Base-by-base conservation (phyloP, 2,329 filamentous ascomycete genomes). In the Hypoxylon sp. region DNA sequence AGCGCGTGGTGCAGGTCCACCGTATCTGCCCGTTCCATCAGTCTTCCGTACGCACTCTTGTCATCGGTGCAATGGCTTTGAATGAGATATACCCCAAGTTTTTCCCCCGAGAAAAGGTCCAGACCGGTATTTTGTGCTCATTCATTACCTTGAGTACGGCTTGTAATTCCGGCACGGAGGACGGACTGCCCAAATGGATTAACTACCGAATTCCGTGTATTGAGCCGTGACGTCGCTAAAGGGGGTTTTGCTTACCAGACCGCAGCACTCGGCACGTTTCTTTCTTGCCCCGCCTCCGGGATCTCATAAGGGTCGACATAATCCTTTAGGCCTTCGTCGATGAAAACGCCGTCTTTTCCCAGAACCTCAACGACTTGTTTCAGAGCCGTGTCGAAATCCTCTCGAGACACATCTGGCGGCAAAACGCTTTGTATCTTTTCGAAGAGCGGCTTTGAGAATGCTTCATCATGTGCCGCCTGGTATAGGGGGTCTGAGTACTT, bases 241-340 rank as follows among this genome's bases (percentile, higher is more conserved):
- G 53, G 12, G 14, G 8, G 26, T 16, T 48, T 74, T 68, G 2
- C 16, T 40, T 55, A 79, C 73, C 80, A 79, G 14, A 82, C 78
- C 6, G 81, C 81, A 5, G 80, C 81, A 49, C 80, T 79, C 2
- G 81, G 80, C 45, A 82, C 75, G 44, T 77, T 80, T 22, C 80
- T 75, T 55, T 75, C 72, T 3, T 76, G 74, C 4, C 77, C 76
- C 2, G 74, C 74, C 62, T 82, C 81, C 2, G 76, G 76, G 8
- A 83, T 74, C 71, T 83, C 80, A 56, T 83, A 83, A 1, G 81
- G 81, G 56, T 83, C 81, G 44, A 83, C 80, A 61, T 83, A 83
- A 59, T 83, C 80, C 4, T 73, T 76, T 32, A 83, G 64, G 0
- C 70, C 75, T 22, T 78, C 73, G n/a, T 76, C 76, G 4, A 73